Evolutionary conservation across 2,329 filamentous ascomycete species (phyloP), one percentile per base, ranked within the genome.

Genomic region (Fusarium transvaalense): DNA sequence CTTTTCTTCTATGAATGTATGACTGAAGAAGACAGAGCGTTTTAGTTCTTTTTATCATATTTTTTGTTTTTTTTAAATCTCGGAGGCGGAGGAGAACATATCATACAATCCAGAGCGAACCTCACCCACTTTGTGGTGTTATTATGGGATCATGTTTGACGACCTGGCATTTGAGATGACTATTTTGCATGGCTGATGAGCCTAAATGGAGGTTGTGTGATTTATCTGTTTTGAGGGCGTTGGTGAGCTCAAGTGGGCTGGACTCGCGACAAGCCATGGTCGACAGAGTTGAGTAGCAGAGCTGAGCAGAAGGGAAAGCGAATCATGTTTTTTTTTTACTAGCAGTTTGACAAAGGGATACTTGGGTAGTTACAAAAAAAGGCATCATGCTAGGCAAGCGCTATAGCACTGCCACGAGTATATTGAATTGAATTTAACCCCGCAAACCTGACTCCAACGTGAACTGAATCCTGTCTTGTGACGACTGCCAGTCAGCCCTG

Each of bases 1-100:
- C 71, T 76, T 45, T 77, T 76, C 74, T 78, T 78, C 77, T 75
- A 78, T 68, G 77, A 78, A 74, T 80, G 77, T 79, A 80, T 79
- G 79, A 83, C 74, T 80, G 76, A 80, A 82, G 77, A 78, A 76
- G 75, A 78, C 68, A 71, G 68, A 71, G 65, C 66, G 54, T 56
- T 73, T 73, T 72, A 68, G 71, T 73, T 69, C 68, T 68, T 76
- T 64, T 72, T 61, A 48, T 64, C 57, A 68, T 69, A 71, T 71
- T 71, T 74, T 72, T 61, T 72, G 34, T 63, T 56, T 51, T 64
- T 66, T 61, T 61, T 52, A 61, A 51, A 51, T 58, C 38, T 61
- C 46, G 64, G 65, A 51, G 57, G 55, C 19, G 35, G 61, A 59
- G 66, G 57, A 69, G 61, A 35, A 67, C 50, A 65, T 56, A 65